Base-by-base conservation (phyloP, 345 rosid genomes). In the Corchorus olitorius region DNA sequence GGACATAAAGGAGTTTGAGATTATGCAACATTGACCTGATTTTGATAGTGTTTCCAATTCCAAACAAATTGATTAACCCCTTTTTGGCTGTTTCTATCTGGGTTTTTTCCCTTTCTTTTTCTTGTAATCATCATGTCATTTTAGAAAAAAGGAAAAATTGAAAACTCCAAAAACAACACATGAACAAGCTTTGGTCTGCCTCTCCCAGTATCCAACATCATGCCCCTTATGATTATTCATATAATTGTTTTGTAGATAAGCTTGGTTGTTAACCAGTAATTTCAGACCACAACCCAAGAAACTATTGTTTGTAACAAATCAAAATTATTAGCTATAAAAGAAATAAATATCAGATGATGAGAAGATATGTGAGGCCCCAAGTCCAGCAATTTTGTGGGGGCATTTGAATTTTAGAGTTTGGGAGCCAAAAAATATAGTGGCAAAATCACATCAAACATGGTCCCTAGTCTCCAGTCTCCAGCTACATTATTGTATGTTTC, bases 71-170 rank as follows among this genome's bases (percentile, higher is more conserved):
- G 75, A 68, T 62, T 64, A 73, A 14, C 27, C 46, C 65, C 79
- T 74, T 87, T 87, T 83, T 85, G 90, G 84, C 81, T 76, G 54
- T 81, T 85, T 85, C 72, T 49, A 62, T 37, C 33, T 72, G 19
- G 41, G n/a, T 35, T 27, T 52, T 52, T 48, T 66, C 27, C 27
- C 27, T 17, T 6, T 67, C 35, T 15, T 46, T 48, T 22, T 46
- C 64, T 1, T 69, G 8, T 69, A 15, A 43, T 70, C 68, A 65
- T 79, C 62, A 12, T 45, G 48, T 52, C 61, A 27, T 35, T 17
- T 35, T 56, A 8, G 27, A 11, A 52, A 56, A n/a, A 17, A 10
- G 8, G 5, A 27, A 4, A 41, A 52, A 70, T 17, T 34, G 9
- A 53, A 34, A 70, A 17, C 61, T 35, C 73, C 73, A 49, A 49